Conservation (phyloP, 2,329 filamentous ascomycete species). For the Massarina eburnea region DNA sequence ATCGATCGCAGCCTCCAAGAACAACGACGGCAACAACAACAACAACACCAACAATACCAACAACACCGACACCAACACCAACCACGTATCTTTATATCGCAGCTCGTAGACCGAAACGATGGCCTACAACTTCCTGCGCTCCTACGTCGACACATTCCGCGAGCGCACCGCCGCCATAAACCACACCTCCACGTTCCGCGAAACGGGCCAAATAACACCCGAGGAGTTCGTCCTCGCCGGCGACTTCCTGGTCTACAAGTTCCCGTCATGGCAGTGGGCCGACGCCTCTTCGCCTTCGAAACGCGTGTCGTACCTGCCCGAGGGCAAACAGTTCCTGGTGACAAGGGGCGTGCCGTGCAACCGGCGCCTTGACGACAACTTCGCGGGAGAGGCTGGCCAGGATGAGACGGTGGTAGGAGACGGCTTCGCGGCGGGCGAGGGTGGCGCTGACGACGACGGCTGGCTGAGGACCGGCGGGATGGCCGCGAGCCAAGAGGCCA, state of each 20-base stretch:
- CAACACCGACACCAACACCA: neutral
- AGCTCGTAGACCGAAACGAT: slow-evolving; percentile 55
- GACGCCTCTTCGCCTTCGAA: slow-evolving; percentile 81
- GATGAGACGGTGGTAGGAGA: slow-evolving; percentile 86
- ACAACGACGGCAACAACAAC: neutral
- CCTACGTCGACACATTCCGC: slow-evolving; percentile 86
- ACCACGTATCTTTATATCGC: no score
- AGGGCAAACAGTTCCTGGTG: slow-evolving; percentile 91
- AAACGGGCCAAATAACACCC: slow-evolving; percentile 92
- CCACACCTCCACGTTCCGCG: slow-evolving; percentile 89
- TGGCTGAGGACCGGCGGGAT: slow-evolving; percentile 88
- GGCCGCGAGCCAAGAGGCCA: slow-evolving; percentile 72
- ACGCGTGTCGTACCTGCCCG: slow-evolving; percentile 77
- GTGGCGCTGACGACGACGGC: slow-evolving; percentile 70
- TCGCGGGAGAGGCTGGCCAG: slow-evolving; percentile 82
- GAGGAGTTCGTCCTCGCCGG: slow-evolving; percentile 95
- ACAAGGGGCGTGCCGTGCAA: slow-evolving; percentile 94
- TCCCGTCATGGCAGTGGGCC: slow-evolving; percentile 96
- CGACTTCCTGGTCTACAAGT: slow-evolving; percentile 98
- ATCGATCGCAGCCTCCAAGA: no score
- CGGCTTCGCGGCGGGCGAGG: slow-evolving; percentile 60
- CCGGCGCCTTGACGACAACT: slow-evolving; percentile 87
- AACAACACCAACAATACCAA: neutral
- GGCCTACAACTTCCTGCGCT: slow-evolving; percentile 79
- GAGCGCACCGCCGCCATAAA: slow-evolving; percentile 88